Conservation (phyloP, 495 filamentous ascomycete genomes). For the Neurospora terricola region DNA sequence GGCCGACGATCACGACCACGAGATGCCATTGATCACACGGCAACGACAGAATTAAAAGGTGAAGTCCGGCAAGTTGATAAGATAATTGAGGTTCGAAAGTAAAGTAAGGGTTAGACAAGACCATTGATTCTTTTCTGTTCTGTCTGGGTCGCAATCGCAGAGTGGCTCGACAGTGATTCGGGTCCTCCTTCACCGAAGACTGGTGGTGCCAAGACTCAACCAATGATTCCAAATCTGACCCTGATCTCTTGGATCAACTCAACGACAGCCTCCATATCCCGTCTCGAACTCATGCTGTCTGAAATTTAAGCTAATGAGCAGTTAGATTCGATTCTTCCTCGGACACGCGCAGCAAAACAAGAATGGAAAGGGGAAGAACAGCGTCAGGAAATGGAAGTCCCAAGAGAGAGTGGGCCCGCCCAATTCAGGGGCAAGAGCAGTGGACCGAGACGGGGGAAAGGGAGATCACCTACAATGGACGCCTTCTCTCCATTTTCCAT, state of each 20-base stretch:
- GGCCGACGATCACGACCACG: not conserved
- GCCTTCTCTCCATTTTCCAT: too few species aligned
- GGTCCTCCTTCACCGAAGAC: not conserved
- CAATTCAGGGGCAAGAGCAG: not conserved
- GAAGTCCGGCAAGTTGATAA: not conserved
- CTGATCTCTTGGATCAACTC: too few species aligned
- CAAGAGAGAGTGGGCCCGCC: not conserved
- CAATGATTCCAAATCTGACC: not conserved
- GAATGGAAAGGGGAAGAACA: too few species aligned
- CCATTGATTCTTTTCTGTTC: rapidly evolving
- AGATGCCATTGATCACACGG: not conserved
- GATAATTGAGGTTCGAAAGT: rapidly evolving
- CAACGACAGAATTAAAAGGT: not conserved
- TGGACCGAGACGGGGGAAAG: not conserved
- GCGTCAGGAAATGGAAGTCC: not conserved
- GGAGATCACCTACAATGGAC: too few species aligned
- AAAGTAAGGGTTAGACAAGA: rapidly evolving
- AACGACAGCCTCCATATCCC: too few species aligned
- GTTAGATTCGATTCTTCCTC: not conserved
- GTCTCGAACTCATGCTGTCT: too few species aligned
- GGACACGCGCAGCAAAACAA: too few species aligned
- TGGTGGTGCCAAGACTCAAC: not conserved
- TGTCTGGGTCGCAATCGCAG: not conserved
- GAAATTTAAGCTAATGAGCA: not conserved
- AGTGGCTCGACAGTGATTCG: not conserved